Conservation (phyloP, 148 eudicot genomes). For the Nepenthes mirabilis region DNA sequence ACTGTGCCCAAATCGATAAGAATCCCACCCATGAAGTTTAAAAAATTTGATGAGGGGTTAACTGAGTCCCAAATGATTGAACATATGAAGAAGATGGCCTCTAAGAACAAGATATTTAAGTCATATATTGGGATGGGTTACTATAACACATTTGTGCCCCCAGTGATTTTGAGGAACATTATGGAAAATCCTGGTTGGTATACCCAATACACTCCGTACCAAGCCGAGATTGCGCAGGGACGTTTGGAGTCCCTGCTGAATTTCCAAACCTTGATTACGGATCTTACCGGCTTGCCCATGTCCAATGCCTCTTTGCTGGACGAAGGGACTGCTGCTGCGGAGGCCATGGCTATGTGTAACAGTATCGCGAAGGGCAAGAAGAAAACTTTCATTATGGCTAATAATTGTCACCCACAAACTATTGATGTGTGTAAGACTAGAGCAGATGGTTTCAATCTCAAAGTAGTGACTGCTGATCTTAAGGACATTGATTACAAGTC, state of each 20-base stretch:
- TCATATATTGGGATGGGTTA: slow-evolving; percentile 95
- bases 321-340: slow-evolving; percentile 95
- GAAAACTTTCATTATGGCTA: slow-evolving; percentile 75
- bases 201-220: slow-evolving; percentile 94
- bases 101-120: slow-evolving; percentile 71
- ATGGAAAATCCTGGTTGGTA: slow-evolving; percentile 98
- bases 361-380: slow-evolving; percentile 75
- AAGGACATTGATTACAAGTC: slow-evolving; percentile 67
- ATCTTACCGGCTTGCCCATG: slow-evolving; percentile 88
- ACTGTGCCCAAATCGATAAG: slow-evolving; percentile 92
- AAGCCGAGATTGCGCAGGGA: slow-evolving; percentile 94
- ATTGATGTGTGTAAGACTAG: slow-evolving; percentile 80
- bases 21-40: slow-evolving; percentile 37
- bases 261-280: slow-evolving; percentile 78
- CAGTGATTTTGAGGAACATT: slow-evolving; percentile 85
- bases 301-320: slow-evolving; percentile 86
- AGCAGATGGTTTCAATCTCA: slow-evolving; percentile 76
- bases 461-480: slow-evolving; percentile 47
- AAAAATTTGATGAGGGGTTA: slow-evolving; percentile 66
- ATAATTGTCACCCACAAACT: slow-evolving; percentile 82
- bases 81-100: slow-evolving; percentile 69
- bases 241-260: slow-evolving; percentile 75
- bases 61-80: slow-evolving; percentile 84
- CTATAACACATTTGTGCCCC: slow-evolving; percentile 70
- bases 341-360: slow-evolving; percentile 99